Conservation (phyloP, 2,329 filamentous ascomycete genomes). For the Colletotrichum melonis region DNA sequence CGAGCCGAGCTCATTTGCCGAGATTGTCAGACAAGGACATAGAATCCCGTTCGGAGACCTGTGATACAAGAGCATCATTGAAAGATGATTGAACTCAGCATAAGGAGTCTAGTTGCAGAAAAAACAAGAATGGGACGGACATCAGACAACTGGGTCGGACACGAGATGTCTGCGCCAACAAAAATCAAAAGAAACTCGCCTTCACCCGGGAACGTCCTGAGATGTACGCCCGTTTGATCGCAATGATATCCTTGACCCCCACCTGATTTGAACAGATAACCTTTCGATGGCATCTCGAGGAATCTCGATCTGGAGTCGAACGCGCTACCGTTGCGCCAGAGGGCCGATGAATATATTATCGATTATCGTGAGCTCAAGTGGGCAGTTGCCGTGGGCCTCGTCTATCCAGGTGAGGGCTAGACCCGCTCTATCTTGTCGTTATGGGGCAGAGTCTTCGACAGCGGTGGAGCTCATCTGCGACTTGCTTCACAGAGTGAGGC, state of each 20-base stretch:
- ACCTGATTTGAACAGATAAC: slow-evolving; percentile 27
- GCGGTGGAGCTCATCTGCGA: background rate
- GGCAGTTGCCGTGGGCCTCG: background rate
- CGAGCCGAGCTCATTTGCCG: background rate
- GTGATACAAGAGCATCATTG: background rate
- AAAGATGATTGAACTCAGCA: background rate
- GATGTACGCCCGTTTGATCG: background rate
- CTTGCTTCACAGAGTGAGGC: too few relatives aligned
- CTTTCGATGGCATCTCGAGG: background rate
- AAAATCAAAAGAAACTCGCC: background rate
- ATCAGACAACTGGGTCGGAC: too few relatives aligned
- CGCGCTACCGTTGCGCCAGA: slow-evolving; percentile 26
- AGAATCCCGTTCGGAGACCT: background rate
- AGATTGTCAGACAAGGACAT: background rate
- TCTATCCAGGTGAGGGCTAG: background rate
- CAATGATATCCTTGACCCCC: background rate
- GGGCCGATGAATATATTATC: background rate
- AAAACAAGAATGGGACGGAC: background rate
- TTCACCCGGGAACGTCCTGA: background rate
- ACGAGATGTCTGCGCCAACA: background rate
- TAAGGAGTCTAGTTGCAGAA: background rate
- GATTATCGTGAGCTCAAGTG: background rate
- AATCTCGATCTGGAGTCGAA: slow-evolving; percentile 15
- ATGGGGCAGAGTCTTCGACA: background rate
- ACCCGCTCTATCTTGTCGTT: background rate